Base-by-base conservation (phyloP, 2,329 filamentous ascomycete genomes). In the Stemphylium beticola region DNA sequence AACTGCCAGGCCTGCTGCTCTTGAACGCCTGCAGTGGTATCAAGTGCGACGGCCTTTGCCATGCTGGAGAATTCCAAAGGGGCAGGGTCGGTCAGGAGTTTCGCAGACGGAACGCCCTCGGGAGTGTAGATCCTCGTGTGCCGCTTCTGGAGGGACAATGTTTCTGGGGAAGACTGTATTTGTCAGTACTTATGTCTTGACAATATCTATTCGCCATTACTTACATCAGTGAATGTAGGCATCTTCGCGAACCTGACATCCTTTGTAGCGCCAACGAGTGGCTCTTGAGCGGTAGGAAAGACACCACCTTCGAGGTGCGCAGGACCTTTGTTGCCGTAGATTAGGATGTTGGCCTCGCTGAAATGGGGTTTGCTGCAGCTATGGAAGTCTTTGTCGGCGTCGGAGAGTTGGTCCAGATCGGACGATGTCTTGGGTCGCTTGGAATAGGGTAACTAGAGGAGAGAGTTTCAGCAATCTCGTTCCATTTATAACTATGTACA, bases 1-100 rank as follows among this genome's bases (percentile, higher is more conserved):
- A 99, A 81, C 57, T 91, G 85, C 95, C 96, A 99, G 1, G 95
- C 86, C 12, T 86, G 81, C 67, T 87, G 85, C 75, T 96, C 91
- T 53, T 91, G 85, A 17, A 58, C 55, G 12, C 77, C 76, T 49
- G 71, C 71, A 3, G 67, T 57, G 5, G 75, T 76, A 29, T 72
- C 69, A 31, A 56, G 75, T 36, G 75, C 66, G 11, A 76, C 74
- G 15, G 73, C 68, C 46, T 79, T 74, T 22, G 79, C 79, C 51
- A 87, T 78, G 9, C 81, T 74, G 14, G 78, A 78, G 53, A 87
- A 81, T 1, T 78, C 76, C n/a, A 80, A 75, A 39, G 87, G 79
- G 2, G 74, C 75, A 52, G 81, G 77, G 4, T 77, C 72, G 1
- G 75, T 71, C 33, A 71, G 76, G 1, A 87, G 73, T 8, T 73